Evolutionary conservation across 495 filamentous ascomycete genomes (phyloP).

Genomic region (Cercophora newfieldiana): DNA sequence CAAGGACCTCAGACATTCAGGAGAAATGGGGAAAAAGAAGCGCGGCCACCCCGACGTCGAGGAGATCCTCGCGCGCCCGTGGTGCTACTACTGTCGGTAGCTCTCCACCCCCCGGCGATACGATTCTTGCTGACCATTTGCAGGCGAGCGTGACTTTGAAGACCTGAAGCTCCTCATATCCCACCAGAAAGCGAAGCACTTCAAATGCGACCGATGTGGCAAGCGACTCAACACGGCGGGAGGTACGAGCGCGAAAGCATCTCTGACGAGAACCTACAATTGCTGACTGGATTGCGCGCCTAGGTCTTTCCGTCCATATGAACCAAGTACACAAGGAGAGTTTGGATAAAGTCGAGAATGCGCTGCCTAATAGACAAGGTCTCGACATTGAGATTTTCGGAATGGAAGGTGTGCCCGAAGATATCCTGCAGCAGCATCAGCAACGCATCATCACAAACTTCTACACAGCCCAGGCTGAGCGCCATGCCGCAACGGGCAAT

Average conservation of each 20-base stretch:
- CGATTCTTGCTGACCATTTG: constrained; percentile 26
- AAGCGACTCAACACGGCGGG: constrained; percentile 91
- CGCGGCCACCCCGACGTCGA: constrained; percentile 80
- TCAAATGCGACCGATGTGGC: constrained; percentile 89
- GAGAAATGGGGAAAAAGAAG: constrained; percentile 82
- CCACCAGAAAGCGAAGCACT: constrained; percentile 98
- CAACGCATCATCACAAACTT: constrained; percentile 80
- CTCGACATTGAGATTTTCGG: constrained; percentile 96
- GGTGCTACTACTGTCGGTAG: constrained; percentile 97
- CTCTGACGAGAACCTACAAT: background rate
- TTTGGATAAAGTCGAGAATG: constrained; percentile 83
- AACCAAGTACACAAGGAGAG: constrained; percentile 97
- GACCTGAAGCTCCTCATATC: constrained; percentile 93
- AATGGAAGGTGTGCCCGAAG: constrained; percentile 94
- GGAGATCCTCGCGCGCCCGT: constrained; percentile 82
- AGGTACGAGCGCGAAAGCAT: constrained; percentile 55
- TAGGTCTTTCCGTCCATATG: constrained; percentile 94
- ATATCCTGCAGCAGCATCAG: constrained; percentile 76
- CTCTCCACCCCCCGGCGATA: background rate
- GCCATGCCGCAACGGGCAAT: constrained; percentile 80
- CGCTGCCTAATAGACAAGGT: constrained; percentile 75
- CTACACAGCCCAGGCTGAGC: constrained; percentile 80
- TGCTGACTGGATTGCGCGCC: constrained; percentile 25
- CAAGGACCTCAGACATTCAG: background rate
- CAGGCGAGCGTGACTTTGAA: constrained; percentile 90